Percentiles rank a stretch among this genome's conserved stretches.
phyloP scores from a whole-genome alignment of 139 green algal species.

The Micractinium sp. region DNA sequence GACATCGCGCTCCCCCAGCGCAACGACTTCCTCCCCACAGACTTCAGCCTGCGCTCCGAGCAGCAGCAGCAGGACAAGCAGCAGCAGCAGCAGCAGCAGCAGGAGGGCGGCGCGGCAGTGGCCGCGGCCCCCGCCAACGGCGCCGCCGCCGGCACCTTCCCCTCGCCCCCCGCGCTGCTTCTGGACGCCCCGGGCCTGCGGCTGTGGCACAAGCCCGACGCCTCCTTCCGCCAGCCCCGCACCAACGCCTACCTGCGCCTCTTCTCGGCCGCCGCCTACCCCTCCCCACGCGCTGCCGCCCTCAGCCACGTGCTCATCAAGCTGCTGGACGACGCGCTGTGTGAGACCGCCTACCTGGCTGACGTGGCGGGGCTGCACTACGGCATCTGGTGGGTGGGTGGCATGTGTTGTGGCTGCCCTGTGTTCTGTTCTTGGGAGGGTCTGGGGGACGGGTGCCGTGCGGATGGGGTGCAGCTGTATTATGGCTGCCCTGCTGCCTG shows the following conservation, averaged over 20 bases:
- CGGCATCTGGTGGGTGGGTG: constrained; percentile 64
- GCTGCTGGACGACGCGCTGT: constrained; percentile 88
- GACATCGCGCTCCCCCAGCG: constrained; percentile 79
- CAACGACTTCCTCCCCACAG: constrained; percentile 87
- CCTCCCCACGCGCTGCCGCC: constrained; percentile 52
- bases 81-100: constrained; percentile 17
- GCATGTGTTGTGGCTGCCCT: too few species aligned
- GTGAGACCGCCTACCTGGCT: constrained; percentile 91
- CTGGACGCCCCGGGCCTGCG: constrained; percentile 63
- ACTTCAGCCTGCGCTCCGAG: constrained; percentile 68
- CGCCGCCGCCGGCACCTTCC: not conserved
- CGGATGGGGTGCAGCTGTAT: not conserved
- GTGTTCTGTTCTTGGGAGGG: too few species aligned
- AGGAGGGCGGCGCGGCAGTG: not conserved
- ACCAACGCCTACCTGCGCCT: constrained; percentile 71
- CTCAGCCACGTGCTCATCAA: constrained; percentile 70
- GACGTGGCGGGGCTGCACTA: constrained; percentile 79
- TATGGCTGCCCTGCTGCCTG: not conserved
- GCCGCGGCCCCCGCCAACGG: not conserved
- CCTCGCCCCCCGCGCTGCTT: constrained; percentile 66
- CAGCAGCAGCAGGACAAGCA: constrained; percentile 1
- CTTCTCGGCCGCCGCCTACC: constrained; percentile 51
- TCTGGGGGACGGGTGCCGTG: too few species aligned
- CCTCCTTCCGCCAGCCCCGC: constrained; percentile 72
- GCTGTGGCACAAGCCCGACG: constrained; percentile 90